Conservation (phyloP, 192 early-diverging fungal species). For the Linnemannia exigua region DNA sequence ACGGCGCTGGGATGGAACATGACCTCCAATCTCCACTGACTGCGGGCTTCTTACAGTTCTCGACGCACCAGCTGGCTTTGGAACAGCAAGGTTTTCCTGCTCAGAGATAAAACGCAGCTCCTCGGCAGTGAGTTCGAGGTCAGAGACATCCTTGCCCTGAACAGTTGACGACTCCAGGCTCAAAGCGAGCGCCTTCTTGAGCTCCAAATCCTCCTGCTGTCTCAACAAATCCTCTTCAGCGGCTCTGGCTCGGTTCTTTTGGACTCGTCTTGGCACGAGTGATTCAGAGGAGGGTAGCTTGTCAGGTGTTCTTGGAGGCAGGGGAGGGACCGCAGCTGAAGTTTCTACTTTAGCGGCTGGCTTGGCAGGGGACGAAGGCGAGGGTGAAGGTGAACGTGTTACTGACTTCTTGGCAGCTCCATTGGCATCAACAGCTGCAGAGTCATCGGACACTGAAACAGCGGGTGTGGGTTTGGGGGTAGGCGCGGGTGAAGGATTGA, state of each 20-base stretch:
- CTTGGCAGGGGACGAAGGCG: not conserved
- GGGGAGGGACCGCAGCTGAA: conserved; percentile 18
- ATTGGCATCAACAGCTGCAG: not conserved
- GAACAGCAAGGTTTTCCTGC: not conserved
- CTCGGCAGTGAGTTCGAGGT: conserved; percentile 23
- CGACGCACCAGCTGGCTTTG: conserved; percentile 13
- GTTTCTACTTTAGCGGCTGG: not conserved
- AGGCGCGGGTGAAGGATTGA: conserved; percentile 9
- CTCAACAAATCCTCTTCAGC: conserved; percentile 22
- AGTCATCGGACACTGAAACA: not conserved
- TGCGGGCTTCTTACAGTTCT: conserved; percentile 22
- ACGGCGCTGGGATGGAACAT: conserved; percentile 20
- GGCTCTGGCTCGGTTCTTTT: not conserved
- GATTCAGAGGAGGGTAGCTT: not conserved
- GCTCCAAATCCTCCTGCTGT: conserved; percentile 29
- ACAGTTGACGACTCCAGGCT: conserved; percentile 16
- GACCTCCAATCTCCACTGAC: not conserved
- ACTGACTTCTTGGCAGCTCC: not conserved
- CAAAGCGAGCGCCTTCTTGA: conserved; percentile 33
- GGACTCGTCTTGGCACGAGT: conserved; percentile 3
- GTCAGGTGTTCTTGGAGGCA: conserved; percentile 34
- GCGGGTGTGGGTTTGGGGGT: not conserved
- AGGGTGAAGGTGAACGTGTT: not conserved
- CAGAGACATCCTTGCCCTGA: conserved; percentile 9
- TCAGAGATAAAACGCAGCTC: conserved; percentile 25